Evolutionary conservation across 805 yeast genomes (phyloP).

Genomic region (Cyberlindnera lachancei): DNA sequence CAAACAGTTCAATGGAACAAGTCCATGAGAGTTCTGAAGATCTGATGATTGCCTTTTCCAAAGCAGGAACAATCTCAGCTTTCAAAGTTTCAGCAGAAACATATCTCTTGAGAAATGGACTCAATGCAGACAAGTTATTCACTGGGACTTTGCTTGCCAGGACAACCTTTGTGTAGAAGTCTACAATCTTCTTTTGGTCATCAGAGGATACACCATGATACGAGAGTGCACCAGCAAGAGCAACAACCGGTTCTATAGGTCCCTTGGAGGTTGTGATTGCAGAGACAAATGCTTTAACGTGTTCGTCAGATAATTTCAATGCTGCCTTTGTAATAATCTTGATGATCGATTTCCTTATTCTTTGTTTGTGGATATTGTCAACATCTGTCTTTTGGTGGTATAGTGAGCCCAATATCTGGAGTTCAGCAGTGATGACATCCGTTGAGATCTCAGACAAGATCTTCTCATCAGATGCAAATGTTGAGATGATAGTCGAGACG

Average conservation of each 20-base stretch:
- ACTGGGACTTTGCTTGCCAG: slow-evolving; percentile 40
- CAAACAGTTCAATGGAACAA: slow-evolving; percentile 45
- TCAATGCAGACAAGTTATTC: slow-evolving; percentile 31
- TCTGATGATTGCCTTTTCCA: slow-evolving; percentile 71
- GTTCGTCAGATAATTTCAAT: slow-evolving; percentile 16
- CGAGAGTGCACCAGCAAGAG: slow-evolving; percentile 31
- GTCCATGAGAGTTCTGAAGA: slow-evolving; percentile 67
- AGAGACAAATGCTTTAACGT: slow-evolving; percentile 10
- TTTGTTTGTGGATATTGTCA: slow-evolving; percentile 32
- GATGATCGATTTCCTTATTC: slow-evolving; percentile 30
- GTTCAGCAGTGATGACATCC: slow-evolving; percentile 28
- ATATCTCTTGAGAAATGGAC: slow-evolving; percentile 37
- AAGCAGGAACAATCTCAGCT: slow-evolving; percentile 41
- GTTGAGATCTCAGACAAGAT: slow-evolving; percentile 24
- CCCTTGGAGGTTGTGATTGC: slow-evolving; percentile 17
- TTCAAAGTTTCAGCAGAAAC: slow-evolving; percentile 33
- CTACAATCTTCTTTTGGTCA: slow-evolving; percentile 17
- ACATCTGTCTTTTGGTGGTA: slow-evolving; percentile 14
- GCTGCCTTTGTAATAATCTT: slow-evolving; percentile 24
- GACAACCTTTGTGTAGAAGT: slow-evolving; percentile 30
- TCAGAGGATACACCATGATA: slow-evolving; percentile 16
- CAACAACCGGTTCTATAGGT: slow-evolving; percentile 28
- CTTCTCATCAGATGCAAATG: slow-evolving; percentile 21
- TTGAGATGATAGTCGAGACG: slow-evolving; percentile 34
- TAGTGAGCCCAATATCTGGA: slow-evolving; percentile 21